These are phyloP conservation scores for Barbatosphaeria neglecta DNA, from an alignment of 495 filamentous ascomycete species.

Conservation along the genomic window DNA sequence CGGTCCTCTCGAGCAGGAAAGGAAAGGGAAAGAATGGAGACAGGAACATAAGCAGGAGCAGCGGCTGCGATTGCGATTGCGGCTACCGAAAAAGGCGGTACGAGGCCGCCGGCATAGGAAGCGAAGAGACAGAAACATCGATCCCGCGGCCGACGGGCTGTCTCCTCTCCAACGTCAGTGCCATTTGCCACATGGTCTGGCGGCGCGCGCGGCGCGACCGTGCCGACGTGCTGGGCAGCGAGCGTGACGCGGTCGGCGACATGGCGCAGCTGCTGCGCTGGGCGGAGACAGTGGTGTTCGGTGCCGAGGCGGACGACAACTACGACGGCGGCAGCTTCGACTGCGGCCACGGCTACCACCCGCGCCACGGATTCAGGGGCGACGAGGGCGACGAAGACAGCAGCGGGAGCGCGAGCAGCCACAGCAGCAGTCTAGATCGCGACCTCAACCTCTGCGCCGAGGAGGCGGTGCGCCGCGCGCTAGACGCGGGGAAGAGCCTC, in stretches of 20 bases:
- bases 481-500: neutral
- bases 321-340: neutral
- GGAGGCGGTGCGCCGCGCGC: neutral
- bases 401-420: no score
- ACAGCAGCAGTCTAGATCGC: no score
- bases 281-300: slow-evolving; percentile 15
- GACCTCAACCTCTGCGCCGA: no score
- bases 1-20: no score
- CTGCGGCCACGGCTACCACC: neutral
- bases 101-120: neutral
- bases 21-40: neutral
- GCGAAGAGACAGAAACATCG: no score
- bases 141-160: slow-evolving; percentile 3
- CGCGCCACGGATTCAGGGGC: neutral
- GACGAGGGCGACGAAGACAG: neutral
- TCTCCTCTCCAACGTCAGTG: slow-evolving; percentile 15
- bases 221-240: slow-evolving; percentile 6
- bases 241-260: slow-evolving; percentile 8
- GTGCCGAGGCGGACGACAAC: neutral
- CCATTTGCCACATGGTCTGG: slow-evolving; percentile 19
- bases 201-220: slow-evolving; percentile 8
- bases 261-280: slow-evolving; percentile 13
- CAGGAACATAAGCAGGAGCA: neutral
- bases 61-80: no score
- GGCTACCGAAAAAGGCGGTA: no score